Evolutionary conservation across 139 green algal genomes (phyloP).

Genomic region (Tetradesmus obliquus): DNA sequence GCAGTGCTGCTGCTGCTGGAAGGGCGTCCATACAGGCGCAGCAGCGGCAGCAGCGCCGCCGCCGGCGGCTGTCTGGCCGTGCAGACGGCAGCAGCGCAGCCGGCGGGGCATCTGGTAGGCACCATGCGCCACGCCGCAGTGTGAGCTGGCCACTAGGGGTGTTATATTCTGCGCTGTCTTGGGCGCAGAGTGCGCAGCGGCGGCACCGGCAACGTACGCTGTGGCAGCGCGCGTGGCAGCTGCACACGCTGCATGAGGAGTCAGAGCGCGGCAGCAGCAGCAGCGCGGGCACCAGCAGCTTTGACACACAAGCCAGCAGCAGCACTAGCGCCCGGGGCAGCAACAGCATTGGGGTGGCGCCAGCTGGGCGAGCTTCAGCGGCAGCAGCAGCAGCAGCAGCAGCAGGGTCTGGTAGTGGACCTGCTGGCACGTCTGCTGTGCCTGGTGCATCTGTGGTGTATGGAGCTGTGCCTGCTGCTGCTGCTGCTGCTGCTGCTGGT

Average conservation of each 20-base stretch:
- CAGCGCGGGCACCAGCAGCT: conserved; percentile 1
- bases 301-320: neutral
- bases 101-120: neutral
- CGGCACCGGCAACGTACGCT: neutral
- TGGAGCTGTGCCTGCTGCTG: neutral
- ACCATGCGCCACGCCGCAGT: neutral
- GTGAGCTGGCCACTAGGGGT: neutral
- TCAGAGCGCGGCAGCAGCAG: neutral
- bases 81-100: neutral
- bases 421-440: neutral
- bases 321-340: neutral
- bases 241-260: neutral
- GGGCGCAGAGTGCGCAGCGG: neutral
- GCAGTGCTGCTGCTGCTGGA: neutral
- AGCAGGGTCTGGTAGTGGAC: neutral
- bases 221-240: conserved; percentile 12
- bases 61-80: neutral
- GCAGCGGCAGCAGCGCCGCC: conserved; percentile 19
- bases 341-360: neutral
- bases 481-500: neutral
- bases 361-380: neutral
- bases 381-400: neutral
- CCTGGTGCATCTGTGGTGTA: neutral
- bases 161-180: neutral
- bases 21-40: neutral